Percentiles rank a stretch among this genome's conserved stretches.
Evolutionary conservation across 345 rosid species (phyloP).

Genomic region (Pistacia atlantica): DNA sequence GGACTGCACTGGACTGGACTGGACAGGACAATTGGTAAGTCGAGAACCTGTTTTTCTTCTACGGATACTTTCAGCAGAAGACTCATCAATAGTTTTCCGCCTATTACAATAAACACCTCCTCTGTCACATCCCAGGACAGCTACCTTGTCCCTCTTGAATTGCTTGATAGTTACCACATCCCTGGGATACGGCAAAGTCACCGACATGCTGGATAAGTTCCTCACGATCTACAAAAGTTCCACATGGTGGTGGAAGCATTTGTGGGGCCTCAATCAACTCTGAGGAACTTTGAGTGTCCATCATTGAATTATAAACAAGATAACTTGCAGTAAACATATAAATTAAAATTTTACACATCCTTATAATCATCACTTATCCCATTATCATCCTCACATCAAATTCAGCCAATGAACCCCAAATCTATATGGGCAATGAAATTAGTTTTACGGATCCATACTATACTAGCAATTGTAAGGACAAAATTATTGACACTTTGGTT

Average conservation of each 20-base stretch:
- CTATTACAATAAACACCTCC: slow-evolving; percentile 69
- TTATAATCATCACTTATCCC: not conserved
- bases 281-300: slow-evolving; percentile 33
- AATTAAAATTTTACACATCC: not conserved
- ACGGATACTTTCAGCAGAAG: slow-evolving; percentile 44
- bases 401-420: not conserved
- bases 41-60: slow-evolving; percentile 56
- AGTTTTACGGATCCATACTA: not conserved
- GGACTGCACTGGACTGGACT: too few species aligned
- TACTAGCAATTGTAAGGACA: not conserved
- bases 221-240: slow-evolving; percentile 59
- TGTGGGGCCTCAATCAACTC: slow-evolving; percentile 30
- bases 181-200: slow-evolving; percentile 59
- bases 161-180: slow-evolving; percentile 61
- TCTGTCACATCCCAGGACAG: slow-evolving; percentile 60
- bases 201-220: slow-evolving; percentile 60
- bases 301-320: slow-evolving; percentile 19
- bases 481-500: not conserved
- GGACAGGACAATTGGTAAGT: slow-evolving; percentile 7
- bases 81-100: slow-evolving; percentile 50
- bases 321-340: slow-evolving; percentile 26
- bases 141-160: slow-evolving; percentile 61
- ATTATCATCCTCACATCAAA: not conserved
- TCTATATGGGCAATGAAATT: not conserved
- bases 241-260: slow-evolving; percentile 61